A percentile compares a stretch with the other conserved stretches of the same genome.
These are phyloP conservation scores for Phytophthora cactorum DNA, from an alignment of 352 stramenopile genomes.

Conservation along the genomic window DNA sequence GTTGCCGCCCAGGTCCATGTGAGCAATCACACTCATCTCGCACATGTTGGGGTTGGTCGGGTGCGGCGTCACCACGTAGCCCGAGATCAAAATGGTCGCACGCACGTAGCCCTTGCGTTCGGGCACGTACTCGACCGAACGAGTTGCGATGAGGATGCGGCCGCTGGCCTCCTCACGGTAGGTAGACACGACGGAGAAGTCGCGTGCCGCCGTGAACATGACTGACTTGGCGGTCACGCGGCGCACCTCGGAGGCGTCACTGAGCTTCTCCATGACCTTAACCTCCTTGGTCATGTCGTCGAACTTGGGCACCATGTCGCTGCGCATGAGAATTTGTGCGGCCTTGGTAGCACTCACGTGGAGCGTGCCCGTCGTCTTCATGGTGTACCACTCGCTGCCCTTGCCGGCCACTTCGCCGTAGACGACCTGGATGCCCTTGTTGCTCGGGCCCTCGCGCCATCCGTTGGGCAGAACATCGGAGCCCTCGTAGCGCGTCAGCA, in stretches of 20 bases:
- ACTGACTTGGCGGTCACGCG: conserved; percentile 67
- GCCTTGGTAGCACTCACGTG: conserved; percentile 60
- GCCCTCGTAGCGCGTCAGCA: conserved; percentile 65
- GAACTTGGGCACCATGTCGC: conserved; percentile 75
- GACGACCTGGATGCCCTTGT: conserved; percentile 76
- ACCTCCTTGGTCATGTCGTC: conserved; percentile 86
- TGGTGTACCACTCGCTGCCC: conserved; percentile 70
- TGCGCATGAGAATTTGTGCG: conserved; percentile 53
- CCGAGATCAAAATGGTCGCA: conserved; percentile 60
- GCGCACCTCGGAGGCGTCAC: conserved; percentile 66
- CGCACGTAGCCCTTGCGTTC: conserved; percentile 58
- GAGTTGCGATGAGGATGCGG: conserved; percentile 72
- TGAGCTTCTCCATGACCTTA: conserved; percentile 64
- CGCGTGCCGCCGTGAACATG: conserved; percentile 78
- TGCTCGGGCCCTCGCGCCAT: conserved; percentile 70
- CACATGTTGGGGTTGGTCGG: conserved; percentile 66
- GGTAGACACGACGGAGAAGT: conserved; percentile 78
- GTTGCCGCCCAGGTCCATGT: conserved; percentile 82
- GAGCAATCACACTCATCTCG: conserved; percentile 70
- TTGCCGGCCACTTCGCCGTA: conserved; percentile 62
- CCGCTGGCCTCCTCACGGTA: conserved; percentile 53
- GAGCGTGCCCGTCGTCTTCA: conserved; percentile 72
- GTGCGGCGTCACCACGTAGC: conserved; percentile 74
- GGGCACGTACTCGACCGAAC: conserved; percentile 67
- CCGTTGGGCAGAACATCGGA: conserved; percentile 65